Evolutionary conservation across 495 filamentous ascomycete species (phyloP).

Genomic region (Penicillium cinerascens): DNA sequence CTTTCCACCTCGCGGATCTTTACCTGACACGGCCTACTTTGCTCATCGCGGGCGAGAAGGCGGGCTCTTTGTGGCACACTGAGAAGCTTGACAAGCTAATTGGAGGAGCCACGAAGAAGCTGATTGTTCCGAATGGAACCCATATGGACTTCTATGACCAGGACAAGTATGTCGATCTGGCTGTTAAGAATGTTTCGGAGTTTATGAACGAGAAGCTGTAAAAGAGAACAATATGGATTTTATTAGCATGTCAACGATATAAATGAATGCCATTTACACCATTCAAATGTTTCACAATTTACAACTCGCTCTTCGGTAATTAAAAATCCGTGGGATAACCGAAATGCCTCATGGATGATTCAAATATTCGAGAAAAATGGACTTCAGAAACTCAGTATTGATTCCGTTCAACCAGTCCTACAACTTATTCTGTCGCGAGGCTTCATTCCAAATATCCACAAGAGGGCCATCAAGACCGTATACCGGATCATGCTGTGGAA

Average conservation of each 20-base stretch:
- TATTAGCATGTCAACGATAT: too few species aligned
- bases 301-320: too few species aligned
- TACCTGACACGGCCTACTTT: slow-evolving; percentile 6
- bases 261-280: too few species aligned
- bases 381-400: not conserved
- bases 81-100: slow-evolving; percentile 6
- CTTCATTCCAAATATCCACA: not conserved
- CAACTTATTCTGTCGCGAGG: not conserved
- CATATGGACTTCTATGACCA: slow-evolving; percentile 11
- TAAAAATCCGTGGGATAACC: too few species aligned
- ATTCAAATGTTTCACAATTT: too few species aligned
- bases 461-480: slow-evolving; percentile 4
- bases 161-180: too few species aligned
- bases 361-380: too few species aligned
- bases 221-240: too few species aligned
- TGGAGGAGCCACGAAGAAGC: slow-evolving; percentile 3
- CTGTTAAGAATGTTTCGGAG: not conserved
- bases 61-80: slow-evolving; percentile 11
- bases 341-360: too few species aligned
- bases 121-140: slow-evolving; percentile 3
- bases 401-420: not conserved
- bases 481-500: slow-evolving; percentile 6
- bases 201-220: too few species aligned
- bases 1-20: slow-evolving; percentile 8
- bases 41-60: slow-evolving; percentile 7